A percentile compares a stretch with the other conserved stretches of the same genome.
Conservation (phyloP, 2,329 filamentous ascomycete species). For the Tolypocladium ophioglossoides region DNA sequence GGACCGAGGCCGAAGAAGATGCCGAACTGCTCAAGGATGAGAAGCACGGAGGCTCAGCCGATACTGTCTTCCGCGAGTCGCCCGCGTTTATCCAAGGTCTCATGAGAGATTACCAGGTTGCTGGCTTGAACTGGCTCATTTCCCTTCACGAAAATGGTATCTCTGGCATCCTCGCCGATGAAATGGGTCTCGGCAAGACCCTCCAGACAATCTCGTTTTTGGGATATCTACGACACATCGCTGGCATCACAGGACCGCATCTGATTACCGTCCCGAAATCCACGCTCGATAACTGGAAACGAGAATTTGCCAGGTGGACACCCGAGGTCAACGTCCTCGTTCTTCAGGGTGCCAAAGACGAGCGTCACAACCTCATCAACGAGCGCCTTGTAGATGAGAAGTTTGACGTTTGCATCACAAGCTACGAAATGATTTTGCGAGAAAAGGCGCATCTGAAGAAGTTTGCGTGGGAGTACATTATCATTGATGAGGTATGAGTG, state of each 20-base stretch:
- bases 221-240: conserved; percentile 85
- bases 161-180: conserved; percentile 91
- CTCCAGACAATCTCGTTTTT: conserved; percentile 95
- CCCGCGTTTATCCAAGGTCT: conserved; percentile 77
- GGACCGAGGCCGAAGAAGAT: conserved; percentile 96
- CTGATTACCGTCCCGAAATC: conserved; percentile 91
- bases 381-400: conserved; percentile 87
- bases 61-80: conserved; percentile 89
- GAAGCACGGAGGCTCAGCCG: conserved; percentile 73
- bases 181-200: conserved; percentile 98
- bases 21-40: conserved; percentile 81
- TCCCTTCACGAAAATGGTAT: conserved; percentile 98
- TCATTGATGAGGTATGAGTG: conserved; percentile 66
- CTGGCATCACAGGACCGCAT: conserved; percentile 83
- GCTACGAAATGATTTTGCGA: conserved; percentile 96
- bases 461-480: conserved; percentile 99
- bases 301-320: conserved; percentile 89
- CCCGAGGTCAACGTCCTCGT: conserved; percentile 92
- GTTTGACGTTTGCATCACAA: conserved; percentile 96
- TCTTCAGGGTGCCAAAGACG: conserved; percentile 89
- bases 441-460: conserved; percentile 94
- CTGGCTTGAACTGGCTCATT: conserved; percentile 94
- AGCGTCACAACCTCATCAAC: conserved; percentile 78
- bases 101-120: conserved; percentile 96
- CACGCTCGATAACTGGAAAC: conserved; percentile 95